Base-by-base conservation (phyloP, 2,329 filamentous ascomycete genomes). In the Ceratocystis huliohia region DNA sequence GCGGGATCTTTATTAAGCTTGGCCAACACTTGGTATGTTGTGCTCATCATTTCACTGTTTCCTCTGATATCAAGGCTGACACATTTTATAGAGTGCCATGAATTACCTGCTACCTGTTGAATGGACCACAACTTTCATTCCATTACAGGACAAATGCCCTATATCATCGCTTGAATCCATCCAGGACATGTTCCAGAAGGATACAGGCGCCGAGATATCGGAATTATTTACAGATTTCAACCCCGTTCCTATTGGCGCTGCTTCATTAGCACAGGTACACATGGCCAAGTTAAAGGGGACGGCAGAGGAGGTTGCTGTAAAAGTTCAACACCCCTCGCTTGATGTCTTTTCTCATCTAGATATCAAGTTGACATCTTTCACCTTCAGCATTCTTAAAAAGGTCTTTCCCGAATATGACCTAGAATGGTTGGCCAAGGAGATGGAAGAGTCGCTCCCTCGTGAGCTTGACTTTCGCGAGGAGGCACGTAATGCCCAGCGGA, bases 331-430 rank as follows among this genome's bases (percentile, higher is more conserved):
- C 76, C 94, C 94, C 1, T 82, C 84, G 3, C 78, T 99, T 66
- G 89, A 91, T 69, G 88, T 95, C 75, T 99, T 91, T 90, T 88
- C 91, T 17, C 88, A 86, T 30, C 80, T 99, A 10, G 94, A 99
- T 74, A 81, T 97, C 70, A 85, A 87, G 1, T 79, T 99, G 69
- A 99, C 94, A 4, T 80, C 84, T 46, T 95, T 94, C 72, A 95
- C 92, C 0, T 99, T 99, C 75, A 85, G 87, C 10, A 94, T 88
- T 0, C 78, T 99, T 68, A 96, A 96, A 76, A 83, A 84, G 67
- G 96, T 93, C 80, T 99, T 99, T 73, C 95, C 95, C 1, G 92
- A 97, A 71, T 99, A 99, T 75, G 94, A 99, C 74, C 81, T 99
- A 33, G 92, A 96, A 73, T 99, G 94, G 94, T 79, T 99, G 8